phyloP scores from a whole-genome alignment of 169 alveolate genomes.

The Plasmodium vivax region DNA sequence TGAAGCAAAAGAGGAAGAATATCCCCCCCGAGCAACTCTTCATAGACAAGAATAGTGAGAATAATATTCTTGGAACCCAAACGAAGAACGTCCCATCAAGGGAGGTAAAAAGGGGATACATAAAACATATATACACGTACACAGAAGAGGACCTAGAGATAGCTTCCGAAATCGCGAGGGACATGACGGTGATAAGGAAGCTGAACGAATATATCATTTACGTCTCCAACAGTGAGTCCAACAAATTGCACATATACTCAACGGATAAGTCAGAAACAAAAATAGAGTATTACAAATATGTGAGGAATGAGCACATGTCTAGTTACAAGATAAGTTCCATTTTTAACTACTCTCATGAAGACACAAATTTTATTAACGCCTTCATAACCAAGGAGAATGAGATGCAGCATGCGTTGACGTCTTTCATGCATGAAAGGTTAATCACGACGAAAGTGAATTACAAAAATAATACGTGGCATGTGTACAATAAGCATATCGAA shows the following conservation, averaged over 20 bases:
- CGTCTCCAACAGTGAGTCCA: constrained; percentile 19
- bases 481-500: constrained; percentile 1
- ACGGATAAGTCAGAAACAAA: constrained; percentile 11
- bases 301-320: constrained; percentile 15
- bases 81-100: background rate
- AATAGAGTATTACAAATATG: constrained; percentile 20
- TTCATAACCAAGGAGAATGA: constrained; percentile 1
- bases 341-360: constrained; percentile 48
- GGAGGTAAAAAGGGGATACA: background rate
- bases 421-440: constrained; percentile 61
- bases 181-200: constrained; percentile 33
- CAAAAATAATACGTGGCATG: background rate
- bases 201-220: constrained; percentile 27
- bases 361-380: constrained; percentile 38
- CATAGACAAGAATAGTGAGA: background rate
- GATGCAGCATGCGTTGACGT: background rate
- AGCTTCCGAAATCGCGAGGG: background rate
- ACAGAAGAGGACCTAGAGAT: constrained; percentile 16
- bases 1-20: background rate
- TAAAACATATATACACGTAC: constrained; percentile 11
- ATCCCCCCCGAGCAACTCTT: background rate
- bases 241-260: constrained; percentile 24
- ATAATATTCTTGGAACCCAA: background rate
- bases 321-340: constrained; percentile 84
- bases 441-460: constrained; percentile 3